Evolutionary conservation across 2,329 filamentous ascomycete genomes (phyloP), one percentile per base, ranked within the genome.

Genomic region (Daldinia eschscholtzii): DNA sequence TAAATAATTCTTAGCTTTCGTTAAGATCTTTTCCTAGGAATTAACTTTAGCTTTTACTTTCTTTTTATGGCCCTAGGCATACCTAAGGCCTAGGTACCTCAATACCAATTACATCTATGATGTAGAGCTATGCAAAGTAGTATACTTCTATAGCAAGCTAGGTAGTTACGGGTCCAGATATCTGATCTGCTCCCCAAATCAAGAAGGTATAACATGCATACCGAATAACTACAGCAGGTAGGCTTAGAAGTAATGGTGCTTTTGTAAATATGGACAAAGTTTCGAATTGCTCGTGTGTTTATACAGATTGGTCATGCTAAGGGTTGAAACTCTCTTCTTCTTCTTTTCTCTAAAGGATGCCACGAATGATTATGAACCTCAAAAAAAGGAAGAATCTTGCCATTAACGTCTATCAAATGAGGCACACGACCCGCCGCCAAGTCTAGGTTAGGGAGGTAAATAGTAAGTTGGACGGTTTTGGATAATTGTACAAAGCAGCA

Each of bases 291-390:
- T 78, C 48, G 78, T 78, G 70, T 78, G 64, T 76, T 78, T 59
- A 77, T 78, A 71, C 78, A 79, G 76, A 79, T 67, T 70, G 70
- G 73, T 67, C 66, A 73, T 68, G 72, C 75, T 76, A 73, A 71
- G 39, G 35, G 35, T 37, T 15, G 70, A 71, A 28, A 74, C 72
- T 50, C 33, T 9, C 2, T 39, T 13, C 13, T 39, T 39, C 13
- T 15, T 39, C 13, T 39, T 13, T 15, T 39, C 13, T 78, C 73
- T 77, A 78, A 74, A 72, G 72, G 73, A 72, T 72, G 73, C 70
- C 73, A 74, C 20, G 18, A 70, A 39, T n/a, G n/a, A n/a, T 15
- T 70, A 68, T n/a, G 26, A 74, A 71, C 70, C 68, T 73, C 75
- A 72, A 18, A 52, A 52, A 42, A 15, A 20, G 9, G 20, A 23